Evolutionary conservation across 2,329 filamentous ascomycete genomes (phyloP).

Genomic region (Claviceps monticola): DNA sequence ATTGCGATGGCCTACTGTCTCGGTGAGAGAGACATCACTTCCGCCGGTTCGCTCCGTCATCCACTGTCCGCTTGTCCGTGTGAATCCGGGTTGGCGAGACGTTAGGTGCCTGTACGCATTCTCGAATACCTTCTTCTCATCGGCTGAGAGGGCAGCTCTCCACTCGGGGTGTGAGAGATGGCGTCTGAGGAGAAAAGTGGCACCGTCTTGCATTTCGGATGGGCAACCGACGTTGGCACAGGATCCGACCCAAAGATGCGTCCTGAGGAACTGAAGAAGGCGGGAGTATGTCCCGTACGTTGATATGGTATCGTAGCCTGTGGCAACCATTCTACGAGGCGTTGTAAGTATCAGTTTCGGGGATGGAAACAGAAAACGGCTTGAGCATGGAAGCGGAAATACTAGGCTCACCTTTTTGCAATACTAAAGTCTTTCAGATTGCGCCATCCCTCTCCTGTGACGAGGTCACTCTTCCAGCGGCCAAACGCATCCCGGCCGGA

Average conservation of each 20-base stretch:
- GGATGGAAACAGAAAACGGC: neutral
- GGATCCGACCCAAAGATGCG: conserved; percentile 46
- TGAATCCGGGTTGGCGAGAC: conserved; percentile 31
- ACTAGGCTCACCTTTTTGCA: conserved; percentile 29
- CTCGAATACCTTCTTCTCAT: conserved; percentile 30
- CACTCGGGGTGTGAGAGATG: conserved; percentile 24
- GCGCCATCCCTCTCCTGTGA: conserved; percentile 55
- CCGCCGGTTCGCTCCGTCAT: conserved; percentile 62
- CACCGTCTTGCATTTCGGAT: conserved; percentile 53
- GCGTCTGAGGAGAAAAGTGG: conserved; percentile 33
- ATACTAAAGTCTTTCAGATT: conserved; percentile 45
- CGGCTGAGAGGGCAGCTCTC: conserved; percentile 12
- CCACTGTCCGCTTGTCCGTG: conserved; percentile 66
- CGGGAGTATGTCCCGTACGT: conserved; percentile 36
- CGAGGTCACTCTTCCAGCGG: conserved; percentile 40
- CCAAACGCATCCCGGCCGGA: conserved; percentile 49
- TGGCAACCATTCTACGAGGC: conserved; percentile 37
- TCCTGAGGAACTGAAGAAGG: conserved; percentile 42
- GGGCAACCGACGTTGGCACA: conserved; percentile 50
- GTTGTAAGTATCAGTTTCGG: neutral
- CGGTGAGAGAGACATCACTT: conserved; percentile 54
- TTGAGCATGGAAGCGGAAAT: neutral
- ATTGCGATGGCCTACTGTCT: conserved; percentile 39
- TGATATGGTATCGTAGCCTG: conserved; percentile 38
- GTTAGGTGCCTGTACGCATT: conserved; percentile 39